Conservation (phyloP, 2,329 filamentous ascomycete genomes). For the Colletotrichum higginsianum region DNA sequence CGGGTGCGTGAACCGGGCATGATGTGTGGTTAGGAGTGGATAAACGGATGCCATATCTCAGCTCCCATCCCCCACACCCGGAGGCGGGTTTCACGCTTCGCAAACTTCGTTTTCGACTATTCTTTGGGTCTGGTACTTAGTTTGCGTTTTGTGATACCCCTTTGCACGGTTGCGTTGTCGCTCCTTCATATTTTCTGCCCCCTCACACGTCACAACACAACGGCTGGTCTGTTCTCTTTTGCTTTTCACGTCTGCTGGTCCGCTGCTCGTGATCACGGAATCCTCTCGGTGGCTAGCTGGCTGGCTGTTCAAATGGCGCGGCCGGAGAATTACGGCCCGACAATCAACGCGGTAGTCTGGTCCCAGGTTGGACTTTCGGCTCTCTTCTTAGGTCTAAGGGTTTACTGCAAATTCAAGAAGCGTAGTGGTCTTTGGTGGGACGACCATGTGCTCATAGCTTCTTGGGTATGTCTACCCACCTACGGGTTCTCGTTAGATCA, state of each 20-base stretch:
- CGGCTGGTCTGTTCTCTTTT: constrained; percentile 28
- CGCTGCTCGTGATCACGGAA: neutral
- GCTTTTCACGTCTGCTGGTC: constrained; percentile 2
- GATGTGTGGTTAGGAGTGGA: neutral
- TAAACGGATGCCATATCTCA: constrained; percentile 25
- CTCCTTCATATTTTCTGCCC: neutral
- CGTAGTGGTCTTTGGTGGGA: constrained; percentile 49
- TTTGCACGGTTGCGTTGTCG: neutral
- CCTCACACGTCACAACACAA: neutral
- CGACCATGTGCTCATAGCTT: constrained; percentile 46
- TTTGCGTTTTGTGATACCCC: constrained; percentile 14
- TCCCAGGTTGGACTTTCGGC: constrained; percentile 42
- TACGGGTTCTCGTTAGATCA: neutral
- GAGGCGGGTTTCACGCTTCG: constrained; percentile 2
- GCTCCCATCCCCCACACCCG: constrained; percentile 17
- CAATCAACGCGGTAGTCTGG: constrained; percentile 43
- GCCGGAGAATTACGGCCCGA: constrained; percentile 37
- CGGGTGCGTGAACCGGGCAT: neutral
- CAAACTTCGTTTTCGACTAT: neutral
- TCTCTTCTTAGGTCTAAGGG: constrained; percentile 44
- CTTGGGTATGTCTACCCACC: constrained; percentile 44
- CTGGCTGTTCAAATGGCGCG: constrained; percentile 35
- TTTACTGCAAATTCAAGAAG: constrained; percentile 47
- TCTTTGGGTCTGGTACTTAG: constrained; percentile 16
- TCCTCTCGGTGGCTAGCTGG: neutral